Conservation (phyloP, 768 basidiomycete species). For the Lentinula boryana region DNA sequence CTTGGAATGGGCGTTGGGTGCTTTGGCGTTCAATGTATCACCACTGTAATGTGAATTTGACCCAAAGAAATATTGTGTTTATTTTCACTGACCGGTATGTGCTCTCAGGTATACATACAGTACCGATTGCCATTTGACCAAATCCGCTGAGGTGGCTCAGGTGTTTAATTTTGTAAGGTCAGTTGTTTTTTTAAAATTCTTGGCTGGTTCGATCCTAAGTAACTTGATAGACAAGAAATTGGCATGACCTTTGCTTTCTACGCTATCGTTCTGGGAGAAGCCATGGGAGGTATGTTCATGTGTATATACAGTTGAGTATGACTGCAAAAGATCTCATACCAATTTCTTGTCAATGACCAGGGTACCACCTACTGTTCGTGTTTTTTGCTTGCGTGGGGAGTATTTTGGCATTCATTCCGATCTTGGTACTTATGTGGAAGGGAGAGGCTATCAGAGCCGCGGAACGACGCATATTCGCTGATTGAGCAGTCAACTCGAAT, state of each 20-base stretch:
- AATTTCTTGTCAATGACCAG: neutral
- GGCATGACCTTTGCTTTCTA: slow-evolving; percentile 7
- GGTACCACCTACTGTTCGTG: slow-evolving; percentile 1
- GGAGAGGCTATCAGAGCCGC: neutral
- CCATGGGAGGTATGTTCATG: neutral
- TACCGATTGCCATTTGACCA: neutral
- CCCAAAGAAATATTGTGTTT: neutral
- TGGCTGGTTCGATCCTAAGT: neutral
- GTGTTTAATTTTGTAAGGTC: slow-evolving; percentile 4
- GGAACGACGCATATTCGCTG: neutral
- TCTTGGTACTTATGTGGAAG: slow-evolving; percentile 3
- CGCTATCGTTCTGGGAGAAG: neutral
- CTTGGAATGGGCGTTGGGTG: slow-evolving; percentile 2
- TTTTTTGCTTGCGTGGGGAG: slow-evolving; percentile 1
- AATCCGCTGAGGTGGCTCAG: slow-evolving; percentile 2
- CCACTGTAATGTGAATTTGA: neutral
- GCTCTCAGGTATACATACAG: neutral
- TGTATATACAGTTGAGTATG: neutral
- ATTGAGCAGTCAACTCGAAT: neutral
- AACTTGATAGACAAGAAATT: neutral
- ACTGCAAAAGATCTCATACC: neutral
- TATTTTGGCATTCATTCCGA: slow-evolving; percentile 2
- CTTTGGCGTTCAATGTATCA: slow-evolving; percentile 5
- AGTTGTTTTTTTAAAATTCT: neutral
- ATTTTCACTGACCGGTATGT: neutral